Evolutionary conservation across 257 asterid species (phyloP).

Genomic region (Catharanthus roseus): DNA sequence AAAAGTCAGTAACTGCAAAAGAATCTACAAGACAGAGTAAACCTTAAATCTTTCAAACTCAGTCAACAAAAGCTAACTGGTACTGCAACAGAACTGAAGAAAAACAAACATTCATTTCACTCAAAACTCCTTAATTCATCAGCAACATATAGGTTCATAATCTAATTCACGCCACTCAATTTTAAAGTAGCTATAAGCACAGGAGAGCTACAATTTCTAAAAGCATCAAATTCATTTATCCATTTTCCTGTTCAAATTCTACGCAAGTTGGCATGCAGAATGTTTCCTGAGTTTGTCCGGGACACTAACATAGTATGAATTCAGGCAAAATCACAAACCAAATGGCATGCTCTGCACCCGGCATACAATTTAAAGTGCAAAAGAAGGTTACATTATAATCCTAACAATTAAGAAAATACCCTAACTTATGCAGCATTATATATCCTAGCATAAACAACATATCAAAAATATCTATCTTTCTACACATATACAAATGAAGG

Average conservation of each 20-base stretch:
- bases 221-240: background rate
- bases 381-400: background rate
- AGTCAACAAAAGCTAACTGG: background rate
- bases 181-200: background rate
- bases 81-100: background rate
- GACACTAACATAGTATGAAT: no score
- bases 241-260: background rate
- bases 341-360: background rate
- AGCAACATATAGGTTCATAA: background rate
- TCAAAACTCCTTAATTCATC: background rate
- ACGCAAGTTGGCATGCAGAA: background rate
- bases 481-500: background rate
- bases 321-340: background rate
- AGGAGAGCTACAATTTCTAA: background rate
- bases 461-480: background rate
- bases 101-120: background rate
- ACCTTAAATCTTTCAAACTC: background rate
- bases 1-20: background rate
- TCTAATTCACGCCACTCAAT: background rate
- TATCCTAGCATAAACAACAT: background rate
- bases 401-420: background rate
- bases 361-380: background rate
- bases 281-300: no score
- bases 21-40: background rate
- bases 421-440: background rate